These are phyloP conservation scores for Salinomyces thailandicus DNA, from an alignment of 2,329 filamentous ascomycete genomes.

Conservation along the genomic window DNA sequence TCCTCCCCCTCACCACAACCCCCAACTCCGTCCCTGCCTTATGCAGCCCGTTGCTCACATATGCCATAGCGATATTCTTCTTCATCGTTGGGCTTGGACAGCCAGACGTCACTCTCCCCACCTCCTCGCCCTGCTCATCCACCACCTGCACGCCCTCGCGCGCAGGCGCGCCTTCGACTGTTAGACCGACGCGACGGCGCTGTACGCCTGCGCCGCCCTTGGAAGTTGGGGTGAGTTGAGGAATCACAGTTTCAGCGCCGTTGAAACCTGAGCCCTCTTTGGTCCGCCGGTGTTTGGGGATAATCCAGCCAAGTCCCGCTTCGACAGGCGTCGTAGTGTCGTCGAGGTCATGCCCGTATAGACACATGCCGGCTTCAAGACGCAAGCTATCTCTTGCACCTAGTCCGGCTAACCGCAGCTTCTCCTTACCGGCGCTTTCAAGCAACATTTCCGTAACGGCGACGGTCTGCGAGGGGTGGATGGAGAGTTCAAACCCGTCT, in stretches of 20 bases:
- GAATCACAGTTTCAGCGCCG: slow-evolving; percentile 65
- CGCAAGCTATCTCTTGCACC: slow-evolving; percentile 86
- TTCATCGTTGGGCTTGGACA: slow-evolving; percentile 77
- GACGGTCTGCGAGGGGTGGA: slow-evolving; percentile 56
- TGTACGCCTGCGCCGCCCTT: slow-evolving; percentile 61
- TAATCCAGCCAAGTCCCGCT: slow-evolving; percentile 64
- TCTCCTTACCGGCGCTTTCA: slow-evolving; percentile 44
- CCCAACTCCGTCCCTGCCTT: slow-evolving; percentile 75
- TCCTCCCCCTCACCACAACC: slow-evolving; percentile 66
- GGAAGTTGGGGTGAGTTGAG: slow-evolving; percentile 62
- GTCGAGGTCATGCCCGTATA: slow-evolving; percentile 97
- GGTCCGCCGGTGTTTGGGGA: slow-evolving; percentile 65
- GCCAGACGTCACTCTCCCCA: slow-evolving; percentile 80
- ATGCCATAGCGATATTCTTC: slow-evolving; percentile 94
- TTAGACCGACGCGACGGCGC: slow-evolving; percentile 67
- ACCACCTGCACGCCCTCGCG: slow-evolving; percentile 78
- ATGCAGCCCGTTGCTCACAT: slow-evolving; percentile 69
- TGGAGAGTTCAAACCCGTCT: slow-evolving; percentile 94
- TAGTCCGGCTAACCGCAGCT: slow-evolving; percentile 72
- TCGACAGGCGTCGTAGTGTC: slow-evolving; percentile 62
- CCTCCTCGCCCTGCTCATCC: slow-evolving; percentile 49
- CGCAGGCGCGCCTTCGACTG: slow-evolving; percentile 77
- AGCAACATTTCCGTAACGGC: slow-evolving; percentile 62
- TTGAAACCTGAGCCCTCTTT: slow-evolving; percentile 60
- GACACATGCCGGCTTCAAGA: slow-evolving; percentile 93